These are phyloP conservation scores for Eucalyptus regnans DNA, from an alignment of 345 rosid species.

Conservation along the genomic window DNA sequence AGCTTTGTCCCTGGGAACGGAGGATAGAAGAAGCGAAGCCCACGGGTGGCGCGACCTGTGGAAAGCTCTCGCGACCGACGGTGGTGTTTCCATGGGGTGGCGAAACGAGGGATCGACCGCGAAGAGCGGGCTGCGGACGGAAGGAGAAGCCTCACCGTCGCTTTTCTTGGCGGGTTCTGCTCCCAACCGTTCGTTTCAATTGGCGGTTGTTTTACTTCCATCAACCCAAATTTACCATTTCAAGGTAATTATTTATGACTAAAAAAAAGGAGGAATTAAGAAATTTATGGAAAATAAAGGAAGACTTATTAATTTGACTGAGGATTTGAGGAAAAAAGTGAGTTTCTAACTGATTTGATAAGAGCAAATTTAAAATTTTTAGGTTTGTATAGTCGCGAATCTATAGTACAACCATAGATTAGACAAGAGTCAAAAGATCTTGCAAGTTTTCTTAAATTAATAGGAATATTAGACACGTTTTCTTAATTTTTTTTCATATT, in stretches of 20 bases:
- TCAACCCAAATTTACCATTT: not conserved
- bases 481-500: not conserved
- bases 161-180: not conserved
- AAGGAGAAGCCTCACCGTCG: not conserved
- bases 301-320: not conserved
- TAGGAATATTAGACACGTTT: not conserved
- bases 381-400: no score
- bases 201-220: not conserved
- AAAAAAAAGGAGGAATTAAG: not conserved
- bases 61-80: not conserved
- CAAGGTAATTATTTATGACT: not conserved
- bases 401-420: rapidly evolving
- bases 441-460: not conserved
- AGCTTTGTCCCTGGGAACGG: not conserved
- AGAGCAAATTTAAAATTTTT: not conserved
- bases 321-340: no score
- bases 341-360: not conserved
- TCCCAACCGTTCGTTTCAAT: not conserved
- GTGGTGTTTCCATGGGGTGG: not conserved
- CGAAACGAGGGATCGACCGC: constrained; percentile 15
- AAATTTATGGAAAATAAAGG: not conserved
- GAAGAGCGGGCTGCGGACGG: not conserved
- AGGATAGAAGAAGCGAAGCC: not conserved
- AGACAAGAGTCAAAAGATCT: rapidly evolving
- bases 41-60: not conserved